These are phyloP conservation scores for Kickxella alabastrina DNA, from an alignment of 192 early-diverging fungal genomes.

Conservation along the genomic window DNA sequence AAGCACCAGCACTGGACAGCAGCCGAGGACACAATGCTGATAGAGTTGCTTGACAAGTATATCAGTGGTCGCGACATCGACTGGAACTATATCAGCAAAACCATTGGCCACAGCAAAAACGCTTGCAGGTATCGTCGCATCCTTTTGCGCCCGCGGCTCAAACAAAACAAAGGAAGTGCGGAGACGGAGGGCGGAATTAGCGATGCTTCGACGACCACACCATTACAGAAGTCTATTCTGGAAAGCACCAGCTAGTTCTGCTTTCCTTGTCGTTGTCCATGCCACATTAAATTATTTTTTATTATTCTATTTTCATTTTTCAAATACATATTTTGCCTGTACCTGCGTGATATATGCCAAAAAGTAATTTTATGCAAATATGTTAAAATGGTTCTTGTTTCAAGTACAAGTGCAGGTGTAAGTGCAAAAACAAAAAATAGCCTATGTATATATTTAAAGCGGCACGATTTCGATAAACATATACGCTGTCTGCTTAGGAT, in stretches of 20 bases:
- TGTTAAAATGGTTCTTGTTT: too few species aligned
- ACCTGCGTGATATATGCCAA: too few species aligned
- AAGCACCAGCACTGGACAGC: slow-evolving; percentile 46
- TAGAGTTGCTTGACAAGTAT: slow-evolving; percentile 19
- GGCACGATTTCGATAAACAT: slow-evolving; percentile 52
- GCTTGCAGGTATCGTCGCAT: slow-evolving; percentile 46
- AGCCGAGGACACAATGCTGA: slow-evolving; percentile 27
- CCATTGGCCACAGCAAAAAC: slow-evolving; percentile 45
- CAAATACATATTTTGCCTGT: too few species aligned
- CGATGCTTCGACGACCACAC: slow-evolving; percentile 2
- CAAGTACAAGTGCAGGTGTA: neutral
- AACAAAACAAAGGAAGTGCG: neutral
- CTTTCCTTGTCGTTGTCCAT: too few species aligned
- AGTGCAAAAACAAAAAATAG: too few species aligned
- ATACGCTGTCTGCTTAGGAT: slow-evolving; percentile 52
- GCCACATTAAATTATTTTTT: neutral
- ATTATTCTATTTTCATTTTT: neutral
- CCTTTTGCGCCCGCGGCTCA: slow-evolving; percentile 8
- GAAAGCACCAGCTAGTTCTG: too few species aligned
- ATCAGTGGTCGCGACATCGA: slow-evolving; percentile 28
- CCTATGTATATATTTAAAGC: too few species aligned
- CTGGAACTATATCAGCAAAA: slow-evolving; percentile 46
- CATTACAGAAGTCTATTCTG: neutral
- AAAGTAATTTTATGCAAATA: too few species aligned
- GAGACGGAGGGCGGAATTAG: slow-evolving; percentile 9